A percentile compares a stretch with the other conserved stretches of the same genome.
These are phyloP conservation scores for Willaertia magna DNA, from an alignment of 208 protist species.

Conservation along the genomic window DNA sequence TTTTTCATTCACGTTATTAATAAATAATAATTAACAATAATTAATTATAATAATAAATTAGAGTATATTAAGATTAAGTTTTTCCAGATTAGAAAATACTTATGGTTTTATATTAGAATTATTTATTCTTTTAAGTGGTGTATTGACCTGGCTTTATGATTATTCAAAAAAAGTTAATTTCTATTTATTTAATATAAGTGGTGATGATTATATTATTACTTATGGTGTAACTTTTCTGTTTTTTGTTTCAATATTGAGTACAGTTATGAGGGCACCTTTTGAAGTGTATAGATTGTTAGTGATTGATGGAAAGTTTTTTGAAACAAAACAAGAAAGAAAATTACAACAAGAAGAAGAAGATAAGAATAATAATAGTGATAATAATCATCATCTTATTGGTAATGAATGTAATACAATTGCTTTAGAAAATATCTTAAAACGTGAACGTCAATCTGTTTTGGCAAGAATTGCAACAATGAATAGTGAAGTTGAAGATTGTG, in stretches of 20 bases:
- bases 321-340: neutral
- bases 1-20: neutral
- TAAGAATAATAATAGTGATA: no score
- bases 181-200: neutral
- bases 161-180: neutral
- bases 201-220: neutral
- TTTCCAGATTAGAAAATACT: constrained; percentile 2
- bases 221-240: constrained; percentile 6
- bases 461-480: neutral
- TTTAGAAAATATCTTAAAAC: neutral
- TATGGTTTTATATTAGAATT: neutral
- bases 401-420: neutral
- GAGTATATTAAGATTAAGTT: neutral
- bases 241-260: neutral
- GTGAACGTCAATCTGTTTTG: neutral
- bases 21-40: neutral
- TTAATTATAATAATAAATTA: neutral
- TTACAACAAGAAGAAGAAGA: no score
- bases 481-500: neutral
- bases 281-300: constrained; percentile 12
- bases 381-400: neutral
- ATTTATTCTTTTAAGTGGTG: neutral
- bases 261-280: neutral
- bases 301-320: constrained; percentile 2
- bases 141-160: neutral